Base-by-base conservation (phyloP, 306 rosid genomes). In the Bauhinia variegata region DNA sequence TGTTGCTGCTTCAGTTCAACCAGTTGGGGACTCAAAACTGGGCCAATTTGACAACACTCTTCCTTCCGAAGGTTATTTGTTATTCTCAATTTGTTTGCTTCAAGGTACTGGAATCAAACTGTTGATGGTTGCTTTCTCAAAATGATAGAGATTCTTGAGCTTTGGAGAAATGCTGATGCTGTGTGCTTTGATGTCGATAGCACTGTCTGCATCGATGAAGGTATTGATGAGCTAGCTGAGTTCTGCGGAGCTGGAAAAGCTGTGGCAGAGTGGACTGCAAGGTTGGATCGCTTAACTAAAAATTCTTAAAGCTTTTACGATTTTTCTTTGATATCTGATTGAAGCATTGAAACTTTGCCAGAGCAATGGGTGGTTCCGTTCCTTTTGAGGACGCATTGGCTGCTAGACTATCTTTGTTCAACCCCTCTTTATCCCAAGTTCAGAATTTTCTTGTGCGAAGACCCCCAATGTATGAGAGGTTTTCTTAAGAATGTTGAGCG, bases 281-380 rank as follows among this genome's bases (percentile, higher is more conserved):
- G 88, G 96, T 89, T 62, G 52, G 52, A 46, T 75, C 19, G 18
- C 63, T 50, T 15, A 12, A 33, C 8, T 73, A 14, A 34, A 14
- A 16, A 49, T 58, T 38, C 33, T 49, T 72, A 23, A 10, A 13
- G 16, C 11, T 18, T 28, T 60, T 50, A 67, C 50, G 10, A 43
- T 49, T 52, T 63, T 4, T 58, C 49, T 69, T 67, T 73, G 28
- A 36, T 71, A 12, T 62, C 57, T 71, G 77, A 80, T 75, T 36
- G 17, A 33, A 39, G 60, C 56, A 38, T 64, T 66, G 54, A 47
- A 60, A n/a, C 54, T 65, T 78, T 78, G 10, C 4, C 43, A 93
- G 99, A 79, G 97, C 99, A 60, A 93, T 93, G 99, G 84, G 89
- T 78, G 99, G 99, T 71, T 84, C 99, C 43, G 97, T 93, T 71